Evolutionary conservation across 108 stramenopile genomes (phyloP), one percentile per base, ranked within the genome.

Genomic region (Pseudonitzschia delicatissima): DNA sequence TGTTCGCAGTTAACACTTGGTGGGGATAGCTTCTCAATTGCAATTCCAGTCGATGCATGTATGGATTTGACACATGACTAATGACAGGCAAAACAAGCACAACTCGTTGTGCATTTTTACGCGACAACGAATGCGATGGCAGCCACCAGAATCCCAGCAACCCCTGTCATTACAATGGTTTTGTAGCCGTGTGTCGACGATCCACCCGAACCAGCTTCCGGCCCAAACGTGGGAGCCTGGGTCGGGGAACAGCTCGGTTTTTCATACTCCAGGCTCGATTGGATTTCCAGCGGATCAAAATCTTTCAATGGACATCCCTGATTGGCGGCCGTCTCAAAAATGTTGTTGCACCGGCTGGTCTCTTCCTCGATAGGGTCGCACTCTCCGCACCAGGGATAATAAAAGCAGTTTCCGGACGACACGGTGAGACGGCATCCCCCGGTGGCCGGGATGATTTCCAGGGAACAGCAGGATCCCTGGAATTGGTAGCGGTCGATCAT

Each of bases 341-440:
- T 40, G 20, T 21, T 42, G 21, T 61, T 61, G 32, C 60, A 42
- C n/a, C 34, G 15, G 26, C 20, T 26, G 8, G 6, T n/a, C 5
- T 36, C 39, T 40, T 40, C 37, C 7, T 20, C 17, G 51, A 34
- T 47, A 15, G 32, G 27, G 25, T 44, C 53, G 23, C 66, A 67
- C 20, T 25, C 48, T 12, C 47, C 73, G 34, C 73, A 74, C 13
- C 42, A 50, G 7, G 73, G 73, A 32, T 44, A 45, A 66, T 66
- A 74, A 18, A 40, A 58, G 51, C 73, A 74, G 33, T 67, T 74
- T 11, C 66, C 66, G 17, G 3, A 28, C n/a, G 51, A 59, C 18
- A 74, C 73, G 33, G 45, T 45, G 36, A 74, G 28, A 44, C 73
- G 58, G 61, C 73, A 74, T 3, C 73, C 73, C 20, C 58, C 52